Evolutionary conservation across 1,139 yeast species (phyloP).

Genomic region (Suhomyces maxii): DNA sequence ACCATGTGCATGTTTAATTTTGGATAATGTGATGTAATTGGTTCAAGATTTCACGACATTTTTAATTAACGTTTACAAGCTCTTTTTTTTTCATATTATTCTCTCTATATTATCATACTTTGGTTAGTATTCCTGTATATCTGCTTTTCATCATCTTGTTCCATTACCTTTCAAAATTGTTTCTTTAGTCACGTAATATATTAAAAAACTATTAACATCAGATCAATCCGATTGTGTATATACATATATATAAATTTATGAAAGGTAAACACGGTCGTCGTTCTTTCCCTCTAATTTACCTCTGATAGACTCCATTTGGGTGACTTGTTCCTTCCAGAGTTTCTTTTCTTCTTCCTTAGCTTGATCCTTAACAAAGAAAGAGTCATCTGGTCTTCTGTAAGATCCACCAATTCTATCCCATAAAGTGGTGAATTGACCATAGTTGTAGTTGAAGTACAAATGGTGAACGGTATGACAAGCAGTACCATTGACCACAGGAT

Average conservation of each 20-base stretch:
- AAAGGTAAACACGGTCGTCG: conserved; percentile 49
- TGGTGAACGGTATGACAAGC: conserved; percentile 98
- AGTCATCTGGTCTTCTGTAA: conserved; percentile 88
- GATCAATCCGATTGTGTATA: not conserved
- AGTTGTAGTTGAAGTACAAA: conserved; percentile 92
- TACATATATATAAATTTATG: too few species aligned
- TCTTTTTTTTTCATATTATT: too few species aligned
- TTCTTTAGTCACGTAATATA: too few species aligned
- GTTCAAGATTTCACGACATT: too few species aligned
- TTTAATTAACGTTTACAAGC: too few species aligned
- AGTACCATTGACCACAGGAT: conserved; percentile 93
- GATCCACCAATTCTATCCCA: conserved; percentile 97
- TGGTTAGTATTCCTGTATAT: too few species aligned
- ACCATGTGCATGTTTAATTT: too few species aligned
- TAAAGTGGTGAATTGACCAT: conserved; percentile 95
- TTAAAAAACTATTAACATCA: not conserved
- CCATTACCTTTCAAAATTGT: too few species aligned
- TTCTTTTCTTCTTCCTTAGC: conserved; percentile 47
- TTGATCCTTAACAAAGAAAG: conserved; percentile 67
- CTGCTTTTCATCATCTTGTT: too few species aligned
- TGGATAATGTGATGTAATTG: too few species aligned
- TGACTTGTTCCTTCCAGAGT: conserved; percentile 72
- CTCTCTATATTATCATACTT: too few species aligned
- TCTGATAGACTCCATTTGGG: conserved; percentile 79
- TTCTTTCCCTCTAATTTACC: conserved; percentile 72